Evolutionary conservation across 805 yeast species (phyloP), one percentile per base, ranked within the genome.

Genomic region (Saturnispora serradocipensis): DNA sequence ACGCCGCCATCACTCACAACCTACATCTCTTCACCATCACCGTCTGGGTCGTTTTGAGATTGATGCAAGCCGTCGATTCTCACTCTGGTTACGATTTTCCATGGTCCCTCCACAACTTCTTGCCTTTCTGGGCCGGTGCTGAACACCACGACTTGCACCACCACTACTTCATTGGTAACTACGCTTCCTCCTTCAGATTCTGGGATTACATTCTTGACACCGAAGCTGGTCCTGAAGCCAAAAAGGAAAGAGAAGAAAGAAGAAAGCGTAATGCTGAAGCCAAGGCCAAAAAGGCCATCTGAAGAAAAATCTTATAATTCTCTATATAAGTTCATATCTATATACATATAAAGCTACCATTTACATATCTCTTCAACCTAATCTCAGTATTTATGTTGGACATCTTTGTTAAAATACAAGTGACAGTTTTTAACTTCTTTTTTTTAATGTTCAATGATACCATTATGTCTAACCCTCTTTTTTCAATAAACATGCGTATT

Each of bases 101-200:
- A 4, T 77, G 79, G 80, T 77, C 82, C 1, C 69, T 78, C 59
- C 76, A 78, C 61, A 63, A 76, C 52, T 69, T 77, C 61, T 48
- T 78, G n/a, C 84, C 84, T 43, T 72, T 78, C 64, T 78, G 84
- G 84, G 82, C 84, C 9, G 84, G 83, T 32, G 82, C 82, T 38
- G 81, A 75, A 52, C 84, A 78, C 59, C 84, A 78, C 59, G 84
- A 78, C 59, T 72, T 73, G 53, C 84, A 78, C 57, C 84, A 78
- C 56, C 84, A 77, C 58, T 75, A 73, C 61, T 78, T 78, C 56
- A 77, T 78, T 54, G 84, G 84, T 18, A 75, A 75, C 59, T 78
- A 78, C 57, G 79, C 83, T 25, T 74, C 80, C 40, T 71, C 77
- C 27, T 78, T 78, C 67, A 74, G 81, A 61, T 76, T 80, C 78